phyloP scores from a whole-genome alignment of 352 stramenopile genomes.

The Phytophthora palmivora region DNA sequence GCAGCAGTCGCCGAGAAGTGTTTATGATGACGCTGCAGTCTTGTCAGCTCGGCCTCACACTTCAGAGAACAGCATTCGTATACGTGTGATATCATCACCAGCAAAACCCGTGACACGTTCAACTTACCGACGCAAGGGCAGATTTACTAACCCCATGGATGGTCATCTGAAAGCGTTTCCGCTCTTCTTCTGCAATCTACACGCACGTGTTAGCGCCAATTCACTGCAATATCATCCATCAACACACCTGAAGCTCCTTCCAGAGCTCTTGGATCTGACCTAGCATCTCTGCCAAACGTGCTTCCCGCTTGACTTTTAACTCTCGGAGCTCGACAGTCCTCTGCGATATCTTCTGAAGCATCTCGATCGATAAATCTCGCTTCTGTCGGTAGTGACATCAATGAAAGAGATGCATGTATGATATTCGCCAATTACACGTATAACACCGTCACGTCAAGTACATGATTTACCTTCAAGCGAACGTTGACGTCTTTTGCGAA shows the following conservation, averaged over 20 bases:
- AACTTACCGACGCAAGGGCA: constrained; percentile 35
- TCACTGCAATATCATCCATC: background rate
- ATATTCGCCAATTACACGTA: too few relatives aligned
- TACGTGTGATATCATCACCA: background rate
- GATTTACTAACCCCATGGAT: constrained; percentile 33
- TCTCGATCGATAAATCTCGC: constrained; percentile 33
- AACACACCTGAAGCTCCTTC: constrained; percentile 36
- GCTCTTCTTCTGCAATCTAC: constrained; percentile 43
- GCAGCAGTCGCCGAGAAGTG: constrained; percentile 28
- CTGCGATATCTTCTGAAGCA: constrained; percentile 42
- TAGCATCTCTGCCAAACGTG: constrained; percentile 34
- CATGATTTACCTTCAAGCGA: constrained; percentile 31
- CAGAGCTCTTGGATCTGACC: constrained; percentile 45
- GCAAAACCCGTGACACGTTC: background rate
- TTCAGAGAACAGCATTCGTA: constrained; percentile 5
- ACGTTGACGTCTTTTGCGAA: constrained; percentile 29
- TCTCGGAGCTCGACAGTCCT: constrained; percentile 46
- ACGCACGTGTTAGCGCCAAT: background rate
- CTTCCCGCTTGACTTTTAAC: constrained; percentile 32
- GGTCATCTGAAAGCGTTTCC: constrained; percentile 32
- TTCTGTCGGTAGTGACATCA: constrained; percentile 16
- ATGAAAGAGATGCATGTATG: too few relatives aligned
- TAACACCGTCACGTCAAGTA: background rate
- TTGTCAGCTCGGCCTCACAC: constrained; percentile 38
- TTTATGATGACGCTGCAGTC: constrained; percentile 35